Evolutionary conservation across 2,329 filamentous ascomycete genomes (phyloP).

Genomic region (Talaromyces islandicus): DNA sequence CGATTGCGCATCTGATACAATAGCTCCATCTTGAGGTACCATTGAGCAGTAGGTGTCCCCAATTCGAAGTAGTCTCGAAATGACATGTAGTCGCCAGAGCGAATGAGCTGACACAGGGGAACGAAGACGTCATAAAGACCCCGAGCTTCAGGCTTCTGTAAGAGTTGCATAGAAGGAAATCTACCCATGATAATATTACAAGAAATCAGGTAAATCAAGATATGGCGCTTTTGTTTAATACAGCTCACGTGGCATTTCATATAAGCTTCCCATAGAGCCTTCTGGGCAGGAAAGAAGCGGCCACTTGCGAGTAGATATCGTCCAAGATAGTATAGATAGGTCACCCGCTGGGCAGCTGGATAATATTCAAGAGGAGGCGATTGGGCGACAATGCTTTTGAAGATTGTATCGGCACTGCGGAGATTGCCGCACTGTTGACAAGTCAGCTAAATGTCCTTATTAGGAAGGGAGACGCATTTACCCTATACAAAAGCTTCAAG

Average conservation of each 20-base stretch:
- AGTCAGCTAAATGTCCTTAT: neutral
- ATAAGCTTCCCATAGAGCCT: constrained; percentile 74
- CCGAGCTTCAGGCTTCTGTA: constrained; percentile 64
- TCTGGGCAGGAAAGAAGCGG: constrained; percentile 71
- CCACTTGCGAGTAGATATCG: constrained; percentile 82
- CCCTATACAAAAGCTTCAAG: constrained; percentile 78
- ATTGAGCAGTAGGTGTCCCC: constrained; percentile 52
- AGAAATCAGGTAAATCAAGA: constrained; percentile 78
- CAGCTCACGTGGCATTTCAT: constrained; percentile 60
- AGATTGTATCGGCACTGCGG: constrained; percentile 78
- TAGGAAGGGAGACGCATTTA: constrained; percentile 25
- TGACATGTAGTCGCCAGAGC: constrained; percentile 64
- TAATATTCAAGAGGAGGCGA: constrained; percentile 77
- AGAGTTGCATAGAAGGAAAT: constrained; percentile 64
- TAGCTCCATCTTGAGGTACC: constrained; percentile 70
- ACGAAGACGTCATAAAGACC: constrained; percentile 61
- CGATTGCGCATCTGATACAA: constrained; percentile 70
- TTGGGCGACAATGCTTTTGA: constrained; percentile 77
- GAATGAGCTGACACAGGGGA: constrained; percentile 67
- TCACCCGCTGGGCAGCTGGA: constrained; percentile 79
- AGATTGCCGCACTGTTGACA: constrained; percentile 65
- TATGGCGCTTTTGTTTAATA: constrained; percentile 64
- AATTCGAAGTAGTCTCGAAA: constrained; percentile 65
- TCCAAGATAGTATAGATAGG: constrained; percentile 90
- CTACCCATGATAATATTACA: constrained; percentile 79